Base-by-base conservation (phyloP, 1,284 basidiomycete genomes). In the Leccinum subrobustum region DNA sequence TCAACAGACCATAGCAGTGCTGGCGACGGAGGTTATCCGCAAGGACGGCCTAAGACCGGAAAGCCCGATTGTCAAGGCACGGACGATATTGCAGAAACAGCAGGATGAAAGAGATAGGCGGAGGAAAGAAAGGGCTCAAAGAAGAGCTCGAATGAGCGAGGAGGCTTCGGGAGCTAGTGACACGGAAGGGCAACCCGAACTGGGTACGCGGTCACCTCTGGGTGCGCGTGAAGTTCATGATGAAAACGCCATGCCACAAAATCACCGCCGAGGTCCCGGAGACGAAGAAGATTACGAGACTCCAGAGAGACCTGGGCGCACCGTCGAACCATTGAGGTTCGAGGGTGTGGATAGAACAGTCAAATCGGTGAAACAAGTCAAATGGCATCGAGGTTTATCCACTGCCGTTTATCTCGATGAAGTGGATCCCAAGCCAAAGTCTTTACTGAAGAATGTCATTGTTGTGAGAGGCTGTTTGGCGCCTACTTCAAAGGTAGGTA, bases 221-320 rank as follows among this genome's bases (percentile, higher is more conserved):
- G 68, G 64, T 56, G 58, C 57, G 29, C 76, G 75, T 35, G 70
- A 65, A 25, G 72, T 67, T 23, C 75, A 71, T 25, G 74, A 78
- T 60, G 71, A 69, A 68, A 70, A 62, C 59, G 69, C 9, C 69
- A 72, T 56, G 73, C 75, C 37, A 64, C 68, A 50, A 68, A 78
- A 62, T 73, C 87, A 91, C 76, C 74, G 73, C 58, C 75, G 85
- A 66, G 89, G 87, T 9, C 84, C 91, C 5, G 91, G 92, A 1
- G 92, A 94, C 18, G 91, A 92, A 39, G 91, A 90, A 66, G 92
- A 93, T 65, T 95, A 91, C 67, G 80, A 82, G 68, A 89, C 88
- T 2, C 91, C 86, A 0, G 77, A 78, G 54, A 76, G 76, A 62
- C 70, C 79, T 25, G 77, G 78, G 39, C 75, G 73, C 59, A 70